These are phyloP conservation scores for Calonectria leucothoes DNA, from an alignment of 2,329 filamentous ascomycete species.

Conservation along the genomic window DNA sequence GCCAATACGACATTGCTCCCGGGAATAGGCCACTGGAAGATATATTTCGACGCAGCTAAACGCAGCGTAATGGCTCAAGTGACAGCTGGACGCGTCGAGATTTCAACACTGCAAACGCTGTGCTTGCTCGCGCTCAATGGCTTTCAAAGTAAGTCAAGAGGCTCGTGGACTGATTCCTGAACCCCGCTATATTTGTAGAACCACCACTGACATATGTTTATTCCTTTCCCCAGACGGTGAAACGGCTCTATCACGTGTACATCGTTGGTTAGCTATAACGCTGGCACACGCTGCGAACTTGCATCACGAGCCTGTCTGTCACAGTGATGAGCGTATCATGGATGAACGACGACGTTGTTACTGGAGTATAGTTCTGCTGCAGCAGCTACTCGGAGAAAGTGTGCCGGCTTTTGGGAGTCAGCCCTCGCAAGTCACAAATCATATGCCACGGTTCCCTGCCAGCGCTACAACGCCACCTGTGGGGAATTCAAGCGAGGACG, in stretches of 20 bases:
- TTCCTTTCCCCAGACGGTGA: too few species aligned
- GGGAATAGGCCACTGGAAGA: neutral
- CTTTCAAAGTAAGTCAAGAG: neutral
- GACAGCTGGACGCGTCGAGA: slow-evolving; percentile 1
- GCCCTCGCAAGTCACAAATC: too few species aligned
- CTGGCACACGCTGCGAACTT: neutral
- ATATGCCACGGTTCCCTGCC: too few species aligned
- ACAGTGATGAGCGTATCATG: neutral
- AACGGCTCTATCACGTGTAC: too few species aligned
- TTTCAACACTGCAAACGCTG: slow-evolving; percentile 15
- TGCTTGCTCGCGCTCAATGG: slow-evolving; percentile 1
- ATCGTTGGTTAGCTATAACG: neutral
- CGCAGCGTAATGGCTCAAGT: neutral
- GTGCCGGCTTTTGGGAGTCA: too few species aligned
- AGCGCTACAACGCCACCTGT: too few species aligned
- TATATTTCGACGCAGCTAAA: neutral
- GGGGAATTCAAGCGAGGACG: too few species aligned
- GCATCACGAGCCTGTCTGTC: neutral
- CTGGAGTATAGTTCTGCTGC: neutral
- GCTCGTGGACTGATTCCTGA: neutral
- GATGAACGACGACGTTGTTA: neutral
- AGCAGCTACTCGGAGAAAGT: too few species aligned
- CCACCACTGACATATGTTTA: too few species aligned
- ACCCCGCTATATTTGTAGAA: too few species aligned
- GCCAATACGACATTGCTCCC: neutral